Evolutionary conservation across 306 rosid species (phyloP).

Genomic region (Biancaea sappan): DNA sequence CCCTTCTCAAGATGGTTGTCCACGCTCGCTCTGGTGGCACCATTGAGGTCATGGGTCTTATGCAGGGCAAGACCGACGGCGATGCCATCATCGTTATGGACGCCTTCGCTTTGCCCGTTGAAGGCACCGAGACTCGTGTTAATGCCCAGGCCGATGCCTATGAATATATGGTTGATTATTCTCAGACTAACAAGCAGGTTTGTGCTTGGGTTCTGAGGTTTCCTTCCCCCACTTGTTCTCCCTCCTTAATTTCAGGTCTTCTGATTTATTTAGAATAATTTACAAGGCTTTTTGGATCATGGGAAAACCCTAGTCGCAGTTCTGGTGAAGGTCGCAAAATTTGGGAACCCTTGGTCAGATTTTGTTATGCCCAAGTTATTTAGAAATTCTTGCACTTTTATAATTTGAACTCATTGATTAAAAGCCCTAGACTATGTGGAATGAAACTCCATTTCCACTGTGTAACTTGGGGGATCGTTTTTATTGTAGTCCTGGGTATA

Average conservation of each 20-base stretch:
- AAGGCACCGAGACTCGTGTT: slow-evolving; percentile 98
- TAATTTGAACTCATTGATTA: not conserved
- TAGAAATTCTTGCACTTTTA: not conserved
- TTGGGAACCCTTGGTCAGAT: not conserved
- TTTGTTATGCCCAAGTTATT: slow-evolving; percentile 17
- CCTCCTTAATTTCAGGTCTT: not conserved
- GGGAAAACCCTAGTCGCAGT: slow-evolving; percentile 27
- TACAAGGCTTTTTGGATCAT: not conserved
- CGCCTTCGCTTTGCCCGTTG: slow-evolving; percentile 96
- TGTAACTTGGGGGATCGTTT: not conserved
- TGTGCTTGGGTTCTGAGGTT: not conserved
- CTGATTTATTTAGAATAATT: not conserved
- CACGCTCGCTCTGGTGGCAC: slow-evolving; percentile 99
- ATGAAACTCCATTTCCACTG: not conserved
- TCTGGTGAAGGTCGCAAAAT: not conserved
- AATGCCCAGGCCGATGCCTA: slow-evolving; percentile 99
- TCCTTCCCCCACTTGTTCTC: too few relatives aligned
- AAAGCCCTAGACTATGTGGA: not conserved
- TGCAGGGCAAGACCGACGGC: slow-evolving; percentile 96
- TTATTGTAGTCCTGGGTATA: not conserved
- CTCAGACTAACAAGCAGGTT: slow-evolving; percentile 97
- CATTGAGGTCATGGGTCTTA: slow-evolving; percentile 98
- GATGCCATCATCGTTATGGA: slow-evolving; percentile 96
- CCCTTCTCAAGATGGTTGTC: slow-evolving; percentile 98
- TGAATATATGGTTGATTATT: slow-evolving; percentile 96